Evolutionary conservation across 495 filamentous ascomycete genomes (phyloP), one percentile per base, ranked within the genome.

Genomic region (Darksidea phi): DNA sequence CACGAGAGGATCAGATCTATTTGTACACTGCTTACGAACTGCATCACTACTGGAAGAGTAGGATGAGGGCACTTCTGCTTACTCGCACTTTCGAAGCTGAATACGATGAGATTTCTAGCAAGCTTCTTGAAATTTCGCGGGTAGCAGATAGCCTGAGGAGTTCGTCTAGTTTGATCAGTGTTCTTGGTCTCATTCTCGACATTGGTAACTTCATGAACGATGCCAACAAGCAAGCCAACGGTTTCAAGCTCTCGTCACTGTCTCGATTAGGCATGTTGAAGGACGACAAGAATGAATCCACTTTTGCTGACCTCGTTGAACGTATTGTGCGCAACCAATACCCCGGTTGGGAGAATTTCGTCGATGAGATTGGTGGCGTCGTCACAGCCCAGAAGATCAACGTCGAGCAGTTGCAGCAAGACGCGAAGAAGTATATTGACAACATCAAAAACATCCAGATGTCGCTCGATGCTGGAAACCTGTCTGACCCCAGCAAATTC

Each of bases 121-220:
- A 90, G 73, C 78, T 98, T 57, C 83, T 84, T 59, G 83, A 93
- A 46, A 84, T 98, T 21, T 90, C 95, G 21, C 74, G 76, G 48
- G 91, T 95, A 23, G 91, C 91, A 46, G 95, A 98, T 74, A 88
- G 89, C 15, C 75, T 98, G 46, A 82, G 93, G 26, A 90, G 93
- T 65, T 97, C 93, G 1, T 90, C 95, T 2, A 84, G 90, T 7
- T 77, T 98, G 67, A 96, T 97, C 84, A 96, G 94, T 61, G 90
- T 98, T 42, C 86, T 98, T 20, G 93, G 93, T 60, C 78, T 98
- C 48, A 98, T 98, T 72, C 79, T 97, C 65, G 91, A 96, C 75
- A 95, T 98, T 69, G 94, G 94, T 70, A 98, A 98, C 71, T 98
- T 94, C 80, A 98, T 98, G 94, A 98, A 98, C 77, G 94, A 97